These are phyloP conservation scores for Suillus alpinus DNA, from an alignment of 768 basidiomycete genomes.

Conservation along the genomic window DNA sequence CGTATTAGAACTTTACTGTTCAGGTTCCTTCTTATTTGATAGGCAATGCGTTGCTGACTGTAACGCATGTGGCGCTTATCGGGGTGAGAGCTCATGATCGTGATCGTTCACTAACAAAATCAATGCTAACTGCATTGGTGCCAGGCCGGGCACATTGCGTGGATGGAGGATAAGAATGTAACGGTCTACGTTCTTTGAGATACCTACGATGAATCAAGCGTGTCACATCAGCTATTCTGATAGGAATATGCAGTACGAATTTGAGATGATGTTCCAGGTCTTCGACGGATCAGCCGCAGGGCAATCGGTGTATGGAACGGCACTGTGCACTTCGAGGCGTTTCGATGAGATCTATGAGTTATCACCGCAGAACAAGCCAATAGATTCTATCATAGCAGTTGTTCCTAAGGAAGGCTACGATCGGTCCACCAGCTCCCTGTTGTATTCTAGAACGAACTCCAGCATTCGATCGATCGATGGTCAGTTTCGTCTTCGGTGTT, in stretches of 20 bases:
- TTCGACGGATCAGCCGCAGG: background rate
- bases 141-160: background rate
- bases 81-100: slow-evolving; percentile 6
- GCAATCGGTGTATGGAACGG: background rate
- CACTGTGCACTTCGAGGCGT: background rate
- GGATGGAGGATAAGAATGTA: background rate
- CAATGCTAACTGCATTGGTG: background rate
- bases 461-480: too few relatives aligned
- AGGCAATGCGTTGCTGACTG: background rate
- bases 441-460: too few relatives aligned
- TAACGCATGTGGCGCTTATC: background rate
- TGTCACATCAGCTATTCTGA: background rate
- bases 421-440: background rate
- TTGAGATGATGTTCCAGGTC: background rate
- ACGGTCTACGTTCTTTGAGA: background rate
- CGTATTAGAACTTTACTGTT: slow-evolving; percentile 4
- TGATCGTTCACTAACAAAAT: background rate
- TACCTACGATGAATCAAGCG: background rate
- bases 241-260: background rate
- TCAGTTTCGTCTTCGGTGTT: background rate
- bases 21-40: background rate
- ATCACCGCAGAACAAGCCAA: background rate
- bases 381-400: background rate
- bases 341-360: background rate
- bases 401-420: background rate